Percentiles rank a stretch among this genome's conserved stretches.
phyloP scores from a whole-genome alignment of 768 basidiomycete genomes.

The Tylopilus vinaceipallidus region DNA sequence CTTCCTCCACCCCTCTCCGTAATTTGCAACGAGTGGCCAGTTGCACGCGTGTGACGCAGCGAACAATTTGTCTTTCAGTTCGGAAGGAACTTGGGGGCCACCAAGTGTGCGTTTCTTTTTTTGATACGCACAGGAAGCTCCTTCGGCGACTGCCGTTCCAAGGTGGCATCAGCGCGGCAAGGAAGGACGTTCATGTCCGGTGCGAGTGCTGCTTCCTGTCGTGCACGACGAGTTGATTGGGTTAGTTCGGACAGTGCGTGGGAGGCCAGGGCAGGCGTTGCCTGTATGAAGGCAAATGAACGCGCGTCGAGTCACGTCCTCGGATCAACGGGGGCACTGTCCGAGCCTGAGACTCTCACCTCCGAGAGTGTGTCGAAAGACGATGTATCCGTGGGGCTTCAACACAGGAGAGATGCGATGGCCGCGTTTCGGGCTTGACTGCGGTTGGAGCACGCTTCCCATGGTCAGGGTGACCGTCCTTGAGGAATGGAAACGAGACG shows the following conservation, averaged over 20 bases:
- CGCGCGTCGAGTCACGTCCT: background rate
- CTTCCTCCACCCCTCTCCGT: too few species aligned
- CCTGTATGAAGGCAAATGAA: background rate
- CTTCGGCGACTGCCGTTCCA: constrained; percentile 8
- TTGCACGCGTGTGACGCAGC: constrained; percentile 8
- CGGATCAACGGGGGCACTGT: constrained; percentile 12
- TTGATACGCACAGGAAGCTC: constrained; percentile 12
- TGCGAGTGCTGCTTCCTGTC: too few species aligned
- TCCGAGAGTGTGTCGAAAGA: background rate
- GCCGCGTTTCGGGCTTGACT: constrained; percentile 1
- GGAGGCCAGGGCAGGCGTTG: background rate
- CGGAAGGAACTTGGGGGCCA: constrained; percentile 25
- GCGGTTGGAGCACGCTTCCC: constrained; percentile 10
- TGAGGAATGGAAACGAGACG: background rate
- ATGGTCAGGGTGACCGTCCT: constrained; percentile 14
- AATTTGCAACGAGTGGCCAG: background rate
- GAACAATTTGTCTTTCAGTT: constrained; percentile 13
- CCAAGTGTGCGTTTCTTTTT: too few species aligned
- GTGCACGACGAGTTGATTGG: too few species aligned
- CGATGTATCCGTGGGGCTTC: background rate
- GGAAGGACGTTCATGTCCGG: constrained; percentile 1
- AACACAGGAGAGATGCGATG: background rate
- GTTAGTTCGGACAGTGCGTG: background rate
- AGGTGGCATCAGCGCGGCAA: constrained; percentile 7
- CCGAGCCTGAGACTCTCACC: background rate